Conservation (phyloP, 345 rosid genomes). For the Citrus cavaleriei region DNA sequence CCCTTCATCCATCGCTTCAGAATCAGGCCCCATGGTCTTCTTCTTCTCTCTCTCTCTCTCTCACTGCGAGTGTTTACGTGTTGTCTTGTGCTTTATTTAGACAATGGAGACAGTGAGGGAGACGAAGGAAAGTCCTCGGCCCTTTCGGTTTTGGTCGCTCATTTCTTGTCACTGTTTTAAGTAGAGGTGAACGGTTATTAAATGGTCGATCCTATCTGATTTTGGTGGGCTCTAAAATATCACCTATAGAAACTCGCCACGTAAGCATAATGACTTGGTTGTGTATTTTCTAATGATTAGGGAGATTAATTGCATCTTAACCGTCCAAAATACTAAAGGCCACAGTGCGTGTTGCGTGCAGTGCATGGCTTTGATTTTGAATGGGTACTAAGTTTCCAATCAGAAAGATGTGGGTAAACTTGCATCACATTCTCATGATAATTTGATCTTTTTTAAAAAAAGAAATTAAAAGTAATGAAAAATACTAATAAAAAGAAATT, state of each 20-base stretch:
- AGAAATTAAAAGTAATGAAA: background rate
- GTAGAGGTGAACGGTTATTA: background rate
- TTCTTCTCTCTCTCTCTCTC: background rate
- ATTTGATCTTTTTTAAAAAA: background rate
- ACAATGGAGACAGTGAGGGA: slow-evolving; percentile 11
- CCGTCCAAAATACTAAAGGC: background rate
- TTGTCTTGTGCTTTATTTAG: background rate
- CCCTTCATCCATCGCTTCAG: slow-evolving; percentile 24
- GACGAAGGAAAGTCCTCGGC: background rate
- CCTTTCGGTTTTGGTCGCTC: background rate
- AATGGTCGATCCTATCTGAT: background rate
- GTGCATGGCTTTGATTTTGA: background rate
- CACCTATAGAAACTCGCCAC: background rate
- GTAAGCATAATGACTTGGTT: background rate
- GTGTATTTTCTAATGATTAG: background rate
- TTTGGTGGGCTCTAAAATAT: background rate
- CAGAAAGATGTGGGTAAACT: background rate
- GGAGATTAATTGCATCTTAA: background rate
- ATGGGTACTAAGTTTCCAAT: background rate
- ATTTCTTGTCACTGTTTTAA: background rate
- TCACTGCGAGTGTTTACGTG: background rate
- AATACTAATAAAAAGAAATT: no score
- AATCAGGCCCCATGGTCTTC: slow-evolving; percentile 25
- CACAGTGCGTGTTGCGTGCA: background rate
- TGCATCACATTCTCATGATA: background rate